A percentile compares a stretch with the other conserved stretches of the same genome.
These are phyloP conservation scores for Aspergillus sp. DNA, from an alignment of 2,329 filamentous ascomycete genomes.

Conservation along the genomic window DNA sequence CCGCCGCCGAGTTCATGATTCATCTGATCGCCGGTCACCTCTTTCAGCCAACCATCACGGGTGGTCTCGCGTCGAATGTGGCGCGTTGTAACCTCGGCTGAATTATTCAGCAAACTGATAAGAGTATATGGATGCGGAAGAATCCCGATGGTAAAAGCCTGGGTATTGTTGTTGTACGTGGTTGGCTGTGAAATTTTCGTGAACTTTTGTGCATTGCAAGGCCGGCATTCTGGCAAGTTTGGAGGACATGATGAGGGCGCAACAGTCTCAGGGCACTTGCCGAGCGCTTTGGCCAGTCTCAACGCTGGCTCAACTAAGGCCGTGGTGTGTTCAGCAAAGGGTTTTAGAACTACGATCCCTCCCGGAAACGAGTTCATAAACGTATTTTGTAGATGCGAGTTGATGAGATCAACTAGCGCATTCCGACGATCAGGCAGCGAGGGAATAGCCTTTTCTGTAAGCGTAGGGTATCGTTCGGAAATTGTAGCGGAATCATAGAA, in stretches of 20 bases:
- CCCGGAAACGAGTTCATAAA: conserved; percentile 78
- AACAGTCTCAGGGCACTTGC: conserved; percentile 71
- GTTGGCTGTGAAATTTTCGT: conserved; percentile 67
- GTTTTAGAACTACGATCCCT: conserved; percentile 80
- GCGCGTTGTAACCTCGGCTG: conserved; percentile 59
- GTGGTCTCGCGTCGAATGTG: conserved; percentile 67
- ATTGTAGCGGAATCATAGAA: conserved; percentile 70
- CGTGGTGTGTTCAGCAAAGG: conserved; percentile 72
- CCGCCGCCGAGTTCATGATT: conserved; percentile 62
- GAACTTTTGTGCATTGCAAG: conserved; percentile 66
- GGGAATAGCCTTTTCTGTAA: conserved; percentile 62
- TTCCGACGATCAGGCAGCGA: conserved; percentile 61
- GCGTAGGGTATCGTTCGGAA: conserved; percentile 63
- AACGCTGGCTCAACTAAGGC: conserved; percentile 68
- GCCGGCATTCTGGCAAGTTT: conserved; percentile 70
- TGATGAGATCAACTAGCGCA: conserved; percentile 73
- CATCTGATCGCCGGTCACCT: conserved; percentile 69
- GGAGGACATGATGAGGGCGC: conserved; percentile 79
- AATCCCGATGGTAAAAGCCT: conserved; percentile 76
- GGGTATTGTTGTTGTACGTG: conserved; percentile 69
- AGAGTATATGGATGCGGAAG: conserved; percentile 92
- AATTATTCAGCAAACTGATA: conserved; percentile 62
- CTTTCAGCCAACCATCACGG: conserved; percentile 76
- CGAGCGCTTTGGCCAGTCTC: conserved; percentile 72
- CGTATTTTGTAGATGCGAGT: conserved; percentile 77